phyloP scores from a whole-genome alignment of 2,329 filamentous ascomycete genomes.

The Stemphylium lycopersici region DNA sequence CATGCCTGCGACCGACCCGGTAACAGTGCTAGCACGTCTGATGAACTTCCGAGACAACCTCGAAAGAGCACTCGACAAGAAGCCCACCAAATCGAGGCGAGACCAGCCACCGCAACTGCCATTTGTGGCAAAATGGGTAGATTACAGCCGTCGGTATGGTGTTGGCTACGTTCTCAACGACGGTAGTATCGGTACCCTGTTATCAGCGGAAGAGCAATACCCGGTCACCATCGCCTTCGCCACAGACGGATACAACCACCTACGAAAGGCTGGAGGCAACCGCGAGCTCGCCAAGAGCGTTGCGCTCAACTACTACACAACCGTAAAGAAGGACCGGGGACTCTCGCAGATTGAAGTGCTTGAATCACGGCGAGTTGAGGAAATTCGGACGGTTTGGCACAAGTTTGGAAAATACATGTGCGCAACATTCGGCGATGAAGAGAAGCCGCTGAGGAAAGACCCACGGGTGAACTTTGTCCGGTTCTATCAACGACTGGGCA shows the following conservation, averaged over 20 bases:
- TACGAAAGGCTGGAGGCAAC: conserved; percentile 69
- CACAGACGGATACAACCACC: conserved; percentile 72
- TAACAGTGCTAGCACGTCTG: conserved; percentile 53
- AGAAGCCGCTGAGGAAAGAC: conserved; percentile 56
- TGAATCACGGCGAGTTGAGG: conserved; percentile 64
- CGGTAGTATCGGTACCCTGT: conserved; percentile 74
- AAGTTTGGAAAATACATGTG: conserved; percentile 75
- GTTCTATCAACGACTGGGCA: conserved; percentile 81
- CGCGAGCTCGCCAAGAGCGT: conserved; percentile 53
- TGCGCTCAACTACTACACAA: conserved; percentile 74
- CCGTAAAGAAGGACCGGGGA: conserved; percentile 66
- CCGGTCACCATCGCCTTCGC: conserved; percentile 76
- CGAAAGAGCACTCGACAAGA: conserved; percentile 51
- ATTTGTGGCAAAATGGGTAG: conserved; percentile 78
- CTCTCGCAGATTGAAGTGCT: conserved; percentile 66
- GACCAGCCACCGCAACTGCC: conserved; percentile 61
- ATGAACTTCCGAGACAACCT: conserved; percentile 55
- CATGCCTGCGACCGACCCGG: conserved; percentile 51
- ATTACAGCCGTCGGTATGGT: conserved; percentile 87
- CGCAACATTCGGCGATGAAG: conserved; percentile 50
- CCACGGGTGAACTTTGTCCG: conserved; percentile 65
- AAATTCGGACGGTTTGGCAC: conserved; percentile 66
- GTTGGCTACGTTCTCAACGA: conserved; percentile 84
- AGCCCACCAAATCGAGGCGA: conserved; percentile 39
- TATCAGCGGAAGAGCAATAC: conserved; percentile 53